A percentile compares a stretch with the other conserved stretches of the same genome.
Evolutionary conservation across 192 early-diverging fungal species (phyloP).

Genomic region (Coemansia sp.): DNA sequence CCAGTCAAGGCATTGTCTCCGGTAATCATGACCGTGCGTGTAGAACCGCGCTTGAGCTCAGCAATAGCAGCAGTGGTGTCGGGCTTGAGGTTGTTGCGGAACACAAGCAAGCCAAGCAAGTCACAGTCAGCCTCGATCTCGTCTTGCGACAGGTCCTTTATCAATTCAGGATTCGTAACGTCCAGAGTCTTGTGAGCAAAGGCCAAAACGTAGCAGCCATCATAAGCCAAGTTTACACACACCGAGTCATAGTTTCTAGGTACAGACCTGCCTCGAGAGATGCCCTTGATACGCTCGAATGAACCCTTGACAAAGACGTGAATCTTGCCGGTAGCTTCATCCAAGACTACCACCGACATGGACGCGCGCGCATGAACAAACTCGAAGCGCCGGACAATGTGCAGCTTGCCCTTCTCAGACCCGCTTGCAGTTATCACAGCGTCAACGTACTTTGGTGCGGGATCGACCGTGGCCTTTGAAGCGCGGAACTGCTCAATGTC

Average conservation of each 20-base stretch:
- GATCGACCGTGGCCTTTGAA: constrained; percentile 15
- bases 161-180: constrained; percentile 39
- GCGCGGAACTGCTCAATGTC: constrained; percentile 22
- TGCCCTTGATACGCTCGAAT: constrained; percentile 51
- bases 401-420: neutral
- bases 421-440: constrained; percentile 46
- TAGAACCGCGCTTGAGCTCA: constrained; percentile 66
- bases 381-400: constrained; percentile 66
- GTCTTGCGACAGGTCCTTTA: constrained; percentile 52
- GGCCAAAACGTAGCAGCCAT: constrained; percentile 76
- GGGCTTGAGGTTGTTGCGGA: constrained; percentile 74
- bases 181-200: constrained; percentile 58
- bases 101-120: constrained; percentile 68
- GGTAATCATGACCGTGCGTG: constrained; percentile 81
- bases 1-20: constrained; percentile 77
- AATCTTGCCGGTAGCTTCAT: constrained; percentile 49
- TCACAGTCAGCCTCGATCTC: constrained; percentile 61
- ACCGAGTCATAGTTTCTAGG: constrained; percentile 59
- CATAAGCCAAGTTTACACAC: constrained; percentile 56
- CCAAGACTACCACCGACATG: constrained; percentile 67
- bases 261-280: constrained; percentile 48
- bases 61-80: constrained; percentile 66
- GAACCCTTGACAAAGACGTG: constrained; percentile 69
- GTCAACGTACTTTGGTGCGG: constrained; percentile 12
- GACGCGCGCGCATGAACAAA: constrained; percentile 68